phyloP scores from a whole-genome alignment of 2,329 filamentous ascomycete genomes.

The Cladosporium sp. region DNA sequence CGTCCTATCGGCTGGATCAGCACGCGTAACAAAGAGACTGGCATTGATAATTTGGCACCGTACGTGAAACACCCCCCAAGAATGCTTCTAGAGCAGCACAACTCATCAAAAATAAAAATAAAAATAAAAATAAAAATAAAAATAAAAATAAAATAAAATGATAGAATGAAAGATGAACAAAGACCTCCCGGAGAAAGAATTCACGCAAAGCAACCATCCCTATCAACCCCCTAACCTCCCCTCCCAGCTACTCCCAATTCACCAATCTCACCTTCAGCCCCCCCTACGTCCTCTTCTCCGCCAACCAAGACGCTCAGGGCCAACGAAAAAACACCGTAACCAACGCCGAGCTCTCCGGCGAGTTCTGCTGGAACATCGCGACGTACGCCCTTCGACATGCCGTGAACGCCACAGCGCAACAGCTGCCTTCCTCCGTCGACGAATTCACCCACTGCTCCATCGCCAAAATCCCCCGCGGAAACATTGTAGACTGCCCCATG shows the following conservation, averaged over 20 bases:
- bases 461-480: constrained; percentile 42
- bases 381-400: constrained; percentile 53
- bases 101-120: too few relatives aligned
- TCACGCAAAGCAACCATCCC: neutral
- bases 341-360: constrained; percentile 54
- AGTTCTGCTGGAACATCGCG: constrained; percentile 58
- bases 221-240: too few relatives aligned
- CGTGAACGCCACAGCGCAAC: constrained; percentile 54
- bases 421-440: constrained; percentile 47
- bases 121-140: too few relatives aligned
- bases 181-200: too few relatives aligned
- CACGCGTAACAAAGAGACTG: constrained; percentile 39
- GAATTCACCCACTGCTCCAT: constrained; percentile 52
- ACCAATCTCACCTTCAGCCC: constrained; percentile 61
- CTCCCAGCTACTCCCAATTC: constrained; percentile 51
- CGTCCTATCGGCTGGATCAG: constrained; percentile 62
- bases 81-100: too few relatives aligned
- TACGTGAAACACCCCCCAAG: too few relatives aligned
- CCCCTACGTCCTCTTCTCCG: constrained; percentile 59
- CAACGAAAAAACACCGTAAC: constrained; percentile 53
- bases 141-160: too few relatives aligned
- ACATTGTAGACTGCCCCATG: constrained; percentile 45
- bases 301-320: constrained; percentile 49
- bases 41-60: constrained; percentile 54
- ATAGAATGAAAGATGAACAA: too few relatives aligned